Conservation (phyloP, 371 early-diverging fungal species). For the Lichtheimia ramosa region DNA sequence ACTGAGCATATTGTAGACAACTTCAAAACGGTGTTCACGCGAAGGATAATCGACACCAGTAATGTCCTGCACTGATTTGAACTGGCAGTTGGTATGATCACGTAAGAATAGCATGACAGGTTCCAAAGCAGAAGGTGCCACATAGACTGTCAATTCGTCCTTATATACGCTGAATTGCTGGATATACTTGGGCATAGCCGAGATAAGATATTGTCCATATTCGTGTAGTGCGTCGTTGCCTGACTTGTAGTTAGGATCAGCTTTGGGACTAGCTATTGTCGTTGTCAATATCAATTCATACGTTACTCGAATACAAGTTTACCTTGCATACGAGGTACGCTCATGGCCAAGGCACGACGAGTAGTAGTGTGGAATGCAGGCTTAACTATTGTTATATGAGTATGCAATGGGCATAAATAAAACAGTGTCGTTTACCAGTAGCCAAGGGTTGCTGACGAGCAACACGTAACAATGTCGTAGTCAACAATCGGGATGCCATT, state of each 20-base stretch:
- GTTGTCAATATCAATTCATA: neutral
- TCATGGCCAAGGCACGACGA: conserved; percentile 32
- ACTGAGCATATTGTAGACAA: conserved; percentile 92
- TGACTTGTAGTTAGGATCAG: conserved; percentile 50
- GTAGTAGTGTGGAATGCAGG: conserved; percentile 21
- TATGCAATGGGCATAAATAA: neutral
- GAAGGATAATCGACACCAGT: conserved; percentile 92
- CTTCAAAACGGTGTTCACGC: conserved; percentile 92
- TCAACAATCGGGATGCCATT: conserved; percentile 44
- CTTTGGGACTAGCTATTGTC: conserved; percentile 5
- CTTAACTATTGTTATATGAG: conserved; percentile 16
- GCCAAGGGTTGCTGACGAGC: conserved; percentile 25
- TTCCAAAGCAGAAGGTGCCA: conserved; percentile 79
- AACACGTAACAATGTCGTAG: conserved; percentile 33
- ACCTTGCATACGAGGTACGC: conserved; percentile 31
- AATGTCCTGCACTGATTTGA: conserved; percentile 89
- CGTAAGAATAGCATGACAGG: conserved; percentile 88
- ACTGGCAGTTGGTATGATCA: conserved; percentile 92
- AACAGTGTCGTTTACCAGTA: conserved; percentile 20
- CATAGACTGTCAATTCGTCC: conserved; percentile 94
- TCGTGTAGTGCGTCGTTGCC: conserved; percentile 70
- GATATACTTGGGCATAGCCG: conserved; percentile 90
- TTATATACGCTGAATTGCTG: conserved; percentile 97
- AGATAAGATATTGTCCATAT: conserved; percentile 88
- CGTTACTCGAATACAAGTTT: conserved; percentile 7